Conservation (phyloP, 2,329 filamentous ascomycete genomes). For the Magnaporthiopsis poae region DNA sequence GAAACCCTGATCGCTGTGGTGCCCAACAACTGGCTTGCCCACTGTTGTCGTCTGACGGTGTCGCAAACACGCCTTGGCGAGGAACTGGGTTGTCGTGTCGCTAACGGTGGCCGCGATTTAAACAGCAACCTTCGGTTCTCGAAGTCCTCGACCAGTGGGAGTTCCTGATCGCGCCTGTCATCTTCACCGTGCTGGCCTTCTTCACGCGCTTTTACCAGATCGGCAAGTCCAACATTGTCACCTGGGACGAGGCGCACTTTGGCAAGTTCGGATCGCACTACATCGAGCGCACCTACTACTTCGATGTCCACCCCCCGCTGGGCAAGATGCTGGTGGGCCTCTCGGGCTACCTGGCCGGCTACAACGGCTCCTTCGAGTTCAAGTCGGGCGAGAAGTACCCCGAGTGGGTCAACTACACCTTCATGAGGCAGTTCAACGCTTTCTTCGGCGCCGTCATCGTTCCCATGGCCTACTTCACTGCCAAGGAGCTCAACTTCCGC, state of each 20-base stretch:
- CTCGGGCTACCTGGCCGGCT: conserved; percentile 89
- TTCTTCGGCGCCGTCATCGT: conserved; percentile 88
- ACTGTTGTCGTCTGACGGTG: neutral
- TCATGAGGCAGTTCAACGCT: conserved; percentile 97
- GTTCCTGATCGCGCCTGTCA: conserved; percentile 48
- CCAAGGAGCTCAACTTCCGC: conserved; percentile 77
- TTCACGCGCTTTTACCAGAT: conserved; percentile 63
- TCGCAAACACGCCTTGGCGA: neutral
- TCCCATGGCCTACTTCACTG: conserved; percentile 89
- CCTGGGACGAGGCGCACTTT: conserved; percentile 64
- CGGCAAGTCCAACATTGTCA: conserved; percentile 56
- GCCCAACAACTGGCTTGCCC: neutral
- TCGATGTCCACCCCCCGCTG: conserved; percentile 75
- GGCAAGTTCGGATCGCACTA: conserved; percentile 99
- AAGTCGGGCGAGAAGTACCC: conserved; percentile 97
- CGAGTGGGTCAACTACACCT: conserved; percentile 86
- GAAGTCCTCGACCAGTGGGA: conserved; percentile 56
- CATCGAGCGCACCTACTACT: conserved; percentile 98
- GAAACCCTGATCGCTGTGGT: neutral
- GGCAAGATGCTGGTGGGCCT: conserved; percentile 98
- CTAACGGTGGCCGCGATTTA: conserved; percentile 15
- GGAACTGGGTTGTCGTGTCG: conserved; percentile 11
- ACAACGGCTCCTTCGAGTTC: conserved; percentile 99
- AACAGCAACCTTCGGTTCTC: conserved; percentile 46
- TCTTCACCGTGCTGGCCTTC: conserved; percentile 53